These are phyloP conservation scores for Ceratocystis variospora DNA, from an alignment of 2,329 filamentous ascomycete species.

Conservation along the genomic window DNA sequence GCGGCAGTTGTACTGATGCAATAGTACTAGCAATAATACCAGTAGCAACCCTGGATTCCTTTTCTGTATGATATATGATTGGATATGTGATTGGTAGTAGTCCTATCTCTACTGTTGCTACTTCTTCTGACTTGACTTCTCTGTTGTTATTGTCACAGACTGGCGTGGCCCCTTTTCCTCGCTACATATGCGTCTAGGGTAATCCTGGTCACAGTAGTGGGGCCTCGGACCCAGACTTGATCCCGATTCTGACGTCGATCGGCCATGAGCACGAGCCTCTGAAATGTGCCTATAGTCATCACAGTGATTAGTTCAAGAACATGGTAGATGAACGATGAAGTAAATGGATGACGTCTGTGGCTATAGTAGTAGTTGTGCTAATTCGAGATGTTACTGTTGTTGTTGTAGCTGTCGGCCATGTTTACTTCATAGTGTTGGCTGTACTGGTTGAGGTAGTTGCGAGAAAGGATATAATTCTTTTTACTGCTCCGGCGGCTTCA, in stretches of 20 bases:
- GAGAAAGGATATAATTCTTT: no score
- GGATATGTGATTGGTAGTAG: not conserved
- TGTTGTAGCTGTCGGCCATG: not conserved
- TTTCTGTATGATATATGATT: not conserved
- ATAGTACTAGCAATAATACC: not conserved
- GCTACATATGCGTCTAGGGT: not conserved
- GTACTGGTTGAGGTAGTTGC: no score
- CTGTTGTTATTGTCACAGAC: not conserved
- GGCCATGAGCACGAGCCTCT: slow-evolving; percentile 6
- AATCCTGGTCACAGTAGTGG: slow-evolving; percentile 12
- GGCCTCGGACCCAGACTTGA: slow-evolving; percentile 5
- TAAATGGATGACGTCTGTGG: not conserved
- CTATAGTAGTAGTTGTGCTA: not conserved
- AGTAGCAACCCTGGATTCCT: not conserved
- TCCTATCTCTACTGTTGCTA: not conserved
- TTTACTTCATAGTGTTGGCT: no score
- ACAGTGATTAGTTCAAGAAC: no score
- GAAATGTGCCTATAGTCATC: not conserved
- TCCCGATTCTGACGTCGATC: slow-evolving; percentile 17
- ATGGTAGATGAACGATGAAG: not conserved
- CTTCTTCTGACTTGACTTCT: not conserved
- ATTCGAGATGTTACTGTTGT: not conserved
- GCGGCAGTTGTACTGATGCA: not conserved
- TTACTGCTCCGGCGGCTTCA: no score
- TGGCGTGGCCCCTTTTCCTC: slow-evolving; percentile 13